A percentile compares a stretch with the other conserved stretches of the same genome.
Evolutionary conservation across 192 early-diverging fungal genomes (phyloP).

Genomic region (Rhizoclosmatium sp.): DNA sequence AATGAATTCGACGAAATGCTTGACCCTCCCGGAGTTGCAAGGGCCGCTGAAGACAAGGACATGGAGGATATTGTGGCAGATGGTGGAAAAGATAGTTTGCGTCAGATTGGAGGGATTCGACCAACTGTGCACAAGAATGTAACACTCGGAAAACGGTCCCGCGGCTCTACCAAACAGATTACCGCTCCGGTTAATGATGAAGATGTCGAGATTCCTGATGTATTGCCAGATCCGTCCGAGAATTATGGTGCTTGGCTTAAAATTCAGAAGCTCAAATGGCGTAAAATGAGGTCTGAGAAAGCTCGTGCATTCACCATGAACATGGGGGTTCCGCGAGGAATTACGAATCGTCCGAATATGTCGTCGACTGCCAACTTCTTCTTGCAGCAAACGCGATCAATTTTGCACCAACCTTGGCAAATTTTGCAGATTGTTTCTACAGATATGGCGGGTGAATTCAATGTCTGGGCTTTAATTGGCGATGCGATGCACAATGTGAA

Average conservation of each 20-base stretch:
- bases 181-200: slow-evolving; percentile 46
- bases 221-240: slow-evolving; percentile 70
- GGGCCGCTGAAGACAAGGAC: slow-evolving; percentile 33
- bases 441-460: slow-evolving; percentile 85
- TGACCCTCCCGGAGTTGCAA: neutral
- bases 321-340: neutral
- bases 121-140: slow-evolving; percentile 46
- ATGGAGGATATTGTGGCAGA: slow-evolving; percentile 49
- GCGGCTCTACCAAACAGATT: neutral
- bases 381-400: slow-evolving; percentile 67
- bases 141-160: slow-evolving; percentile 32
- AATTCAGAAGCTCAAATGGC: slow-evolving; percentile 79
- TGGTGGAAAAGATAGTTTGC: neutral
- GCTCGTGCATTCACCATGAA: slow-evolving; percentile 6
- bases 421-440: slow-evolving; percentile 86
- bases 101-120: slow-evolving; percentile 17
- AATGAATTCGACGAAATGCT: slow-evolving; percentile 10
- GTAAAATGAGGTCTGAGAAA: slow-evolving; percentile 60
- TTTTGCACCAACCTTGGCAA: slow-evolving; percentile 79
- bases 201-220: slow-evolving; percentile 49
- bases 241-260: slow-evolving; percentile 79
- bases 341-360: neutral
- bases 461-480: slow-evolving; percentile 83
- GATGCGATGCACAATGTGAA: slow-evolving; percentile 74
- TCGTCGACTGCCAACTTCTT: slow-evolving; percentile 66